These are phyloP conservation scores for Monosporascus cannonballus DNA, from an alignment of 2,329 filamentous ascomycete genomes.

Conservation along the genomic window DNA sequence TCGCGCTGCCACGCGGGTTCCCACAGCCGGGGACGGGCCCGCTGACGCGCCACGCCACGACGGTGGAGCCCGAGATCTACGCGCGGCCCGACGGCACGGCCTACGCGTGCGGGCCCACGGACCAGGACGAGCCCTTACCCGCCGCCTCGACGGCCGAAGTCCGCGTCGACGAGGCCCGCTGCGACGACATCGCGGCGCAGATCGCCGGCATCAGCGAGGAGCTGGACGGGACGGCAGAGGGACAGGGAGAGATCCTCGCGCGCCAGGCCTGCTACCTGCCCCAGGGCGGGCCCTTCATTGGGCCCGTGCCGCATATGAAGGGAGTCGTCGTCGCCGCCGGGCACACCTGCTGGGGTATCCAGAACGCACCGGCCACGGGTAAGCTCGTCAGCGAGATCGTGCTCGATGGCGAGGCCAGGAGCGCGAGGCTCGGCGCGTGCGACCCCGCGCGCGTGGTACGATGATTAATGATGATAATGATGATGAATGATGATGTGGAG, in stretches of 20 bases:
- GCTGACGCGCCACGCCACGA: slow-evolving; percentile 24
- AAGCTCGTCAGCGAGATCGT: slow-evolving; percentile 60
- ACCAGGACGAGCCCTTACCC: slow-evolving; percentile 57
- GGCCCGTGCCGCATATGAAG: slow-evolving; percentile 51
- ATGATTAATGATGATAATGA: background rate
- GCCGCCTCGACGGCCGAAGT: slow-evolving; percentile 52
- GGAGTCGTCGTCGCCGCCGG: slow-evolving; percentile 65
- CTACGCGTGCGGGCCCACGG: slow-evolving; percentile 67
- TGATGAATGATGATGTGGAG: too few species aligned
- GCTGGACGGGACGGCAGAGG: slow-evolving; percentile 33
- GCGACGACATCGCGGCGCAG: slow-evolving; percentile 64
- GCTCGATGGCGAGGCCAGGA: slow-evolving; percentile 53
- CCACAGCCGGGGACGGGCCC: slow-evolving; percentile 18
- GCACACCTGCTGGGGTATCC: slow-evolving; percentile 79
- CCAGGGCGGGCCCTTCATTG: slow-evolving; percentile 65
- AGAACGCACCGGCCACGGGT: slow-evolving; percentile 70
- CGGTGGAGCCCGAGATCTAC: slow-evolving; percentile 70
- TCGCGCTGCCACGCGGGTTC: slow-evolving; percentile 53
- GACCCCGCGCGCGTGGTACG: slow-evolving; percentile 44
- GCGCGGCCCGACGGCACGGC: slow-evolving; percentile 68
- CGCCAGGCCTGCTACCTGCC: slow-evolving; percentile 74
- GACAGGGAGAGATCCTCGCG: slow-evolving; percentile 42
- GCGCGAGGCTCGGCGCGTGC: slow-evolving; percentile 48
- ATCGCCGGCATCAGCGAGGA: slow-evolving; percentile 47
- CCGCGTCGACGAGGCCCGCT: slow-evolving; percentile 55